Evolutionary conservation across 2,329 filamentous ascomycete genomes (phyloP).

Genomic region (Pseudocercospora crystallina): DNA sequence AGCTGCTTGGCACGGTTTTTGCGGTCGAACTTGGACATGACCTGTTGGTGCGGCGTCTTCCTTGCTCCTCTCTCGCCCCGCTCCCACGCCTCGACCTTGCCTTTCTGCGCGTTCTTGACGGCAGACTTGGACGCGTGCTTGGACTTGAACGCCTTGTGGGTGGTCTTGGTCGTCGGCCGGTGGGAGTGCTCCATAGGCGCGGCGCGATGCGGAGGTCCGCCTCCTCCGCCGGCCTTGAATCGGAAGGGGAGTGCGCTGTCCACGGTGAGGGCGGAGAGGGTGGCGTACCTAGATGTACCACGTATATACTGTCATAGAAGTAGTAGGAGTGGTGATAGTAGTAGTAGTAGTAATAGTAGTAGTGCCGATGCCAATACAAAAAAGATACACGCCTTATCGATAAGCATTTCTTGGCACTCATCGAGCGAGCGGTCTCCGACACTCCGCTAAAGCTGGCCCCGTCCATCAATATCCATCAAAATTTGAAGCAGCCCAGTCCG

Average conservation of each 20-base stretch:
- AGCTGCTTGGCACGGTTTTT: conserved; percentile 93
- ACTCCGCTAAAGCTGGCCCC: too few species aligned
- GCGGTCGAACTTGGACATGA: conserved; percentile 96
- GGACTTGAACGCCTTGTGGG: conserved; percentile 90
- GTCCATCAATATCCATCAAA: too few species aligned
- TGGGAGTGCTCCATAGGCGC: conserved; percentile 77
- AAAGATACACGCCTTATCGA: too few species aligned
- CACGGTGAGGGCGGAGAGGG: conserved; percentile 19
- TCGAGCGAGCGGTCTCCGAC: too few species aligned
- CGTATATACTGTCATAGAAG: too few species aligned
- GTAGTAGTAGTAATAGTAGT: too few species aligned
- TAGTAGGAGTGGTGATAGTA: too few species aligned
- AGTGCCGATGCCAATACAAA: too few species aligned
- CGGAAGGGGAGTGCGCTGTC: conserved; percentile 61
- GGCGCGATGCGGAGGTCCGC: conserved; percentile 60
- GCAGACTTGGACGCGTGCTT: conserved; percentile 85
- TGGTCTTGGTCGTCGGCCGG: conserved; percentile 83
- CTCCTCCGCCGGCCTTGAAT: conserved; percentile 73
- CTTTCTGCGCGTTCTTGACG: conserved; percentile 81
- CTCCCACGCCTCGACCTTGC: conserved; percentile 73
- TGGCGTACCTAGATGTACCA: too few species aligned
- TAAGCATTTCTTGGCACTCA: too few species aligned
- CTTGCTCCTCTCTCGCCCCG: conserved; percentile 58
- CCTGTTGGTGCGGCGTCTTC: conserved; percentile 90
- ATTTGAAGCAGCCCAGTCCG: too few species aligned